Conservation (phyloP, 257 asterid genomes). For the Ajuga chamaepitys region DNA sequence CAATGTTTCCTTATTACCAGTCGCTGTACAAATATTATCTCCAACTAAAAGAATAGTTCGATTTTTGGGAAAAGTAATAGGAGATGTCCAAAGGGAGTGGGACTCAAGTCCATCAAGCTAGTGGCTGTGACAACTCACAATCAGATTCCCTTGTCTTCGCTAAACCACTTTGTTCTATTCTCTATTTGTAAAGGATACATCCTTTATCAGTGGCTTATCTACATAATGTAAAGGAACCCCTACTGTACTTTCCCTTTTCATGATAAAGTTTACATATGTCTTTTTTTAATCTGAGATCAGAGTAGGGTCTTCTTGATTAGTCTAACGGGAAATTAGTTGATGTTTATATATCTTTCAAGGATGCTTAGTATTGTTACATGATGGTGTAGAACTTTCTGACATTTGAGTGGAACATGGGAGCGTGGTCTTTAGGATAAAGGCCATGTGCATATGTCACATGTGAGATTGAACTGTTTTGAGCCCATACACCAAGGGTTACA, state of each 20-base stretch:
- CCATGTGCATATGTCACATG: conserved; percentile 18
- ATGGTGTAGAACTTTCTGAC: neutral
- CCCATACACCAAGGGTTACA: neutral
- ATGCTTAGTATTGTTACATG: neutral
- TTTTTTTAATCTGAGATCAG: neutral
- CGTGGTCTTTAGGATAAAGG: neutral
- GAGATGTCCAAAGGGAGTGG: conserved; percentile 27
- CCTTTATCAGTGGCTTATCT: neutral
- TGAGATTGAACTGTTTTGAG: neutral
- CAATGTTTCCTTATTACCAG: conserved; percentile 9
- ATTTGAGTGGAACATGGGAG: conserved; percentile 2
- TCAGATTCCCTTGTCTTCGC: conserved; percentile 27
- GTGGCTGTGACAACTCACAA: conserved; percentile 36
- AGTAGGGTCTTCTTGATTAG: neutral
- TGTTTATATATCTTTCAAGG: neutral
- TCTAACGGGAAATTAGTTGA: neutral
- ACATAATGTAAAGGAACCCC: conserved; percentile 1
- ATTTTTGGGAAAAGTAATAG: conserved; percentile 9
- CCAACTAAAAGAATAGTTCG: neutral
- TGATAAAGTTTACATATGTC: conserved; percentile 13
- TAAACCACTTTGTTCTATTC: conserved; percentile 10
- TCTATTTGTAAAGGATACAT: conserved; percentile 15
- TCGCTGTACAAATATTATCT: conserved; percentile 1
- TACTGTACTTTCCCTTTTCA: neutral
- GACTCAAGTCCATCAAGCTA: conserved; percentile 22